Percentiles rank a stretch among this genome's conserved stretches.
phyloP scores from a whole-genome alignment of 2,329 filamentous ascomycete genomes.

The Beauveria rudraprayagi region DNA sequence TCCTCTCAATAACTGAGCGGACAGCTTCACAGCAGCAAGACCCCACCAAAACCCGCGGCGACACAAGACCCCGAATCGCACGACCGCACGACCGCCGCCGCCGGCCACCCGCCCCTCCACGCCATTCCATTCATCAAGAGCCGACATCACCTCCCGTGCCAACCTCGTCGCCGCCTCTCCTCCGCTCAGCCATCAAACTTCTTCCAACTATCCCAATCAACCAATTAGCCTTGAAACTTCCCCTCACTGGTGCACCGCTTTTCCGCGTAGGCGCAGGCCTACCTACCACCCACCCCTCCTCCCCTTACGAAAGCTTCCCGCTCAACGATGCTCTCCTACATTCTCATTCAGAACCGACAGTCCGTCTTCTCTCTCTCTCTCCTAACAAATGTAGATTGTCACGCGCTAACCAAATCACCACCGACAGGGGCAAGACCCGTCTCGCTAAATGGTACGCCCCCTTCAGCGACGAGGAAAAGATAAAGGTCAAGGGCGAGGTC shows the following conservation, averaged over 20 bases:
- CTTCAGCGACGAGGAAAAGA: constrained; percentile 97
- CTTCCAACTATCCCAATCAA: neutral
- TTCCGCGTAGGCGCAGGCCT: neutral
- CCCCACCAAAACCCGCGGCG: neutral
- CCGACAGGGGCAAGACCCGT: constrained; percentile 83
- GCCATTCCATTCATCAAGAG: neutral
- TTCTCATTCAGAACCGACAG: constrained; percentile 83
- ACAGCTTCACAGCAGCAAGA: neutral
- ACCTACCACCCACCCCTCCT: neutral
- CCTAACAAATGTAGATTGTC: too few species aligned
- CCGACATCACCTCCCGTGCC: neutral
- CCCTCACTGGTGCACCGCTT: neutral
- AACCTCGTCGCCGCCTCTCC: neutral
- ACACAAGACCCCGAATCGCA: neutral
- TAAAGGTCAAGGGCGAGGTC: constrained; percentile 97
- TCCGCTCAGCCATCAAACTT: neutral
- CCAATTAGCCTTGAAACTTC: too few species aligned
- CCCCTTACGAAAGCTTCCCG: neutral
- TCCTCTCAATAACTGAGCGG: neutral
- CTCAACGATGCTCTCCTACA: constrained; percentile 65
- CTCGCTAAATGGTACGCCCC: constrained; percentile 98
- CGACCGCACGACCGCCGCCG: neutral
- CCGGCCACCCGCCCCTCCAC: neutral
- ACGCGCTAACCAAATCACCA: neutral
- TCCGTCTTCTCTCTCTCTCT: constrained; percentile 30